A percentile compares a stretch with the other conserved stretches of the same genome.
phyloP scores from a whole-genome alignment of 257 asterid species.

The Verbena officinalis region DNA sequence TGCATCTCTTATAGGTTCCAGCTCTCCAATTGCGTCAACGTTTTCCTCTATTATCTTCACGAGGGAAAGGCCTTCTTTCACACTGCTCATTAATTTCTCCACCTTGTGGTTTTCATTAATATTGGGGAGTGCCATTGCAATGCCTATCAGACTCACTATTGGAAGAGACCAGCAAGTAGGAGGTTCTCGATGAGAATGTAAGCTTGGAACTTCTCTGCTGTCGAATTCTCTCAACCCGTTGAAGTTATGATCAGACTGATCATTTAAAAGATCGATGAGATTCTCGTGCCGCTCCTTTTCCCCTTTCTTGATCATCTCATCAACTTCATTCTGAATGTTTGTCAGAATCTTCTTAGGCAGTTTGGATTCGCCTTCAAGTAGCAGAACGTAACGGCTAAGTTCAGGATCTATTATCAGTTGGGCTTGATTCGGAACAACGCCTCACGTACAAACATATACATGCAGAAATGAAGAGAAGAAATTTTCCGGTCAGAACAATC shows the following conservation, averaged over 20 bases:
- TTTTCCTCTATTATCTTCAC: neutral
- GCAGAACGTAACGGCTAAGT: constrained; percentile 36
- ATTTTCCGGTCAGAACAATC: constrained; percentile 33
- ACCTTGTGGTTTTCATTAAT: no score
- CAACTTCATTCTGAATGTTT: constrained; percentile 24
- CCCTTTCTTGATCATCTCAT: constrained; percentile 22
- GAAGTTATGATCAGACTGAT: neutral
- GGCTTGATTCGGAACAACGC: neutral
- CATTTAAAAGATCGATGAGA: constrained; percentile 18
- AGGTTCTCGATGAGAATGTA: constrained; percentile 21
- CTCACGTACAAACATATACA: neutral
- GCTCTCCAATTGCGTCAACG: neutral
- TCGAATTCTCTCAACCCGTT: neutral
- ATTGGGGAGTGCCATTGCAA: constrained; percentile 37
- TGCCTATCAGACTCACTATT: constrained; percentile 37
- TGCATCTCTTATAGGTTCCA: neutral
- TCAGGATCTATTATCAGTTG: constrained; percentile 8
- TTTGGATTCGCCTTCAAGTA: constrained; percentile 44
- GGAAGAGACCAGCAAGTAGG: constrained; percentile 30
- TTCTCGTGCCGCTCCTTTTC: constrained; percentile 16
- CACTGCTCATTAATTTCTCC: neutral
- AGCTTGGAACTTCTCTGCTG: neutral
- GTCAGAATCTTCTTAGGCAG: constrained; percentile 33
- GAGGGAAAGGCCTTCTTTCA: neutral
- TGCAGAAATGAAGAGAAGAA: constrained; percentile 24